These are phyloP conservation scores for Malus asiatica DNA, from an alignment of 306 rosid species.

Conservation along the genomic window DNA sequence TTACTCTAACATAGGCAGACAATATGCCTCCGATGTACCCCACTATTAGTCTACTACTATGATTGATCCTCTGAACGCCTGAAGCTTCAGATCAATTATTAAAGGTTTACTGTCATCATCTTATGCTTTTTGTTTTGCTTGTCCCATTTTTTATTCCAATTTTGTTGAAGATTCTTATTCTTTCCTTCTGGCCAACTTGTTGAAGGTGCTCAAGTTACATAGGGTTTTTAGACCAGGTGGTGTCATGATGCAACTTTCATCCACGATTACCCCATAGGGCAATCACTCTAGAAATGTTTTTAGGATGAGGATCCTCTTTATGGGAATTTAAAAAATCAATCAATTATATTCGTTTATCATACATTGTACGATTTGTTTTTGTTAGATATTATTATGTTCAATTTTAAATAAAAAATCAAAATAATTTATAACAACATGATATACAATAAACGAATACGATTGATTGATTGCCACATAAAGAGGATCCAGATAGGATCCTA, in stretches of 20 bases:
- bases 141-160: not conserved
- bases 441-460: no score
- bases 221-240: not conserved
- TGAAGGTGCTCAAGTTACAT: not conserved
- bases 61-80: not conserved
- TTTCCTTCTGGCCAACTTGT: not conserved
- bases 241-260: not conserved
- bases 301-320: no score
- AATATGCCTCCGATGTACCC: not conserved
- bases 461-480: no score
- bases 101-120: not conserved
- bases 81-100: not conserved
- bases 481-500: no score
- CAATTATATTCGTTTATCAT: no score
- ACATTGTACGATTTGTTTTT: no score
- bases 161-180: not conserved
- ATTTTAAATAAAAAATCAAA: no score
- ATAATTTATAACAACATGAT: no score
- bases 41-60: not conserved
- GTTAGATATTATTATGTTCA: no score
- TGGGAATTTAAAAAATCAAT: fast-evolving
- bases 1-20: no score
- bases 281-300: not conserved
- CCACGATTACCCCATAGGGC: not conserved
- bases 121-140: not conserved